Evolutionary conservation across 2,329 filamentous ascomycete species (phyloP), one percentile per base, ranked within the genome.

Genomic region (Pseudogymnoascus sp.): DNA sequence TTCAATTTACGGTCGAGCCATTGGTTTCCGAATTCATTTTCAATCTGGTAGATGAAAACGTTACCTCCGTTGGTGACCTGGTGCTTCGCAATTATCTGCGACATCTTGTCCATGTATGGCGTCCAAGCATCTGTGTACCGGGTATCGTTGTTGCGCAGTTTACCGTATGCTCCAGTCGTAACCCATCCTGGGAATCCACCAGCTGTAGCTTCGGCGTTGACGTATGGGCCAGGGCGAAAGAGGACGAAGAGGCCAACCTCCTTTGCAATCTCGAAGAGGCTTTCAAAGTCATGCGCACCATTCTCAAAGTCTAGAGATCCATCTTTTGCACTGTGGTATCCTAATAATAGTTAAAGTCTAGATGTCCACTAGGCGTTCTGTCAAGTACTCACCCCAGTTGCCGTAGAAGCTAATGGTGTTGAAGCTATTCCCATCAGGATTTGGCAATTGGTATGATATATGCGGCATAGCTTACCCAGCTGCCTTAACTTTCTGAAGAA

Each of bases 161-260:
- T 68, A 2, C 83, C 83, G 59, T 83, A 83, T 26, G 76, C 82
- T 45, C 83, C 84, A 0, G 84, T 86, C 0, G 83, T 86, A 5
- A 84, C 71, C 83, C 84, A 88, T 1, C 84, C 73, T 0, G 85
- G 83, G 63, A 85, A 83, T 0, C 85, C 85, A 33, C 85, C 85
- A 0, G 80, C 83, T 65, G 81, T 85, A 2, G 83, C 78, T 69
- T 87, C 85, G 1, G 84, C 85, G 65, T 87, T 88, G 63, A 85
- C 79, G 63, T 87, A 88, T 0, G 83, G 83, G 0, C 84, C 84
- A 0, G 83, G 82, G 0, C 84, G 76, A 1, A 80, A 77, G 29
- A 84, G 78, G 39, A 83, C 77, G 65, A 83, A 84, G 39, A 84
- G 72, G 2, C 81, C 82, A 23, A 83, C 72, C 39, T 81, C 75